Evolutionary conservation across 139 green algal genomes (phyloP).

Genomic region (Chlamydomonas incerta): DNA sequence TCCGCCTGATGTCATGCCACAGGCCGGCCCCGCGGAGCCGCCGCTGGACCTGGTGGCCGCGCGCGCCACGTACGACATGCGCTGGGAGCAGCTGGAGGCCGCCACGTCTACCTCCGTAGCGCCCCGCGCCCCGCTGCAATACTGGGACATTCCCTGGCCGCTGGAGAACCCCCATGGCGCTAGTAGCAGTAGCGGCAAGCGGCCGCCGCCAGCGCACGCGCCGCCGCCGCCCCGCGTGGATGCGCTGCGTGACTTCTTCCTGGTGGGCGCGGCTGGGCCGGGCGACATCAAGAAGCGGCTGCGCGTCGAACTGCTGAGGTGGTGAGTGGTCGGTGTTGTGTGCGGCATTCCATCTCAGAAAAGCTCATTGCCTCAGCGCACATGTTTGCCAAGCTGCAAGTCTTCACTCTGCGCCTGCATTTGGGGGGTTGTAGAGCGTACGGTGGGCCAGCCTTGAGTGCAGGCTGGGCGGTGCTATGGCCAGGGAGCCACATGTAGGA

Average conservation of each 20-base stretch:
- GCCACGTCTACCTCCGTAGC: neutral
- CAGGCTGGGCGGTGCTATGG: too few relatives aligned
- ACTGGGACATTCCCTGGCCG: conserved; percentile 30
- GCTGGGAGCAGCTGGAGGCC: conserved; percentile 19
- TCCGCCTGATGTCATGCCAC: too few relatives aligned
- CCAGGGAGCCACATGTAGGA: too few relatives aligned
- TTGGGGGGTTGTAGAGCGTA: too few relatives aligned
- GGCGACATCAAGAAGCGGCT: conserved; percentile 50
- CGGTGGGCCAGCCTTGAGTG: too few relatives aligned
- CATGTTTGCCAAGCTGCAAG: too few relatives aligned
- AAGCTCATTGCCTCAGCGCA: too few relatives aligned
- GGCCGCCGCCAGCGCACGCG: neutral
- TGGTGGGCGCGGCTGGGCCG: conserved; percentile 33
- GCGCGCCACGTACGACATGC: conserved; percentile 12
- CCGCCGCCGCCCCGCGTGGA: neutral
- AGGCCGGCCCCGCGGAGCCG: neutral
- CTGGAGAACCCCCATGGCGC: neutral
- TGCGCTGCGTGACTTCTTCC: conserved; percentile 53
- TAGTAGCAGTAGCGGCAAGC: neutral
- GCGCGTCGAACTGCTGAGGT: conserved; percentile 64
- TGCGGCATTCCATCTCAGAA: too few relatives aligned
- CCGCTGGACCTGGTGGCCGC: conserved; percentile 1
- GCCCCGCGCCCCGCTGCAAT: neutral
- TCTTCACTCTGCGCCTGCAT: too few relatives aligned
- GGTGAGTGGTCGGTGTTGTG: too few relatives aligned